Evolutionary conservation across 2,329 filamentous ascomycete species (phyloP).

Genomic region (Aspergillus transmontanensis): DNA sequence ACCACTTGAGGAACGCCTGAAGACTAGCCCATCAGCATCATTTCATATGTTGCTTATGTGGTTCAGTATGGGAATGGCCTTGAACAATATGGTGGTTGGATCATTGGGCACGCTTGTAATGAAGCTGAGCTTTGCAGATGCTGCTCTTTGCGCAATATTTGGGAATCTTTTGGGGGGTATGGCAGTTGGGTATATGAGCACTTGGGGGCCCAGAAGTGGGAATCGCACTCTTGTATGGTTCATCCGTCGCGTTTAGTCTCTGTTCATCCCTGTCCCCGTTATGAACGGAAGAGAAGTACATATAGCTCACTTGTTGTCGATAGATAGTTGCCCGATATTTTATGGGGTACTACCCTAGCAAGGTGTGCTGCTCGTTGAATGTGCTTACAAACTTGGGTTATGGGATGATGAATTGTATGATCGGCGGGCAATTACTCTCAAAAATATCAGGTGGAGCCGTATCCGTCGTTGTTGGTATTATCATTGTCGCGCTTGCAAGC

Average conservation of each 20-base stretch:
- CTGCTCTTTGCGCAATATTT: slow-evolving; percentile 41
- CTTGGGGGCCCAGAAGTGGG: slow-evolving; percentile 45
- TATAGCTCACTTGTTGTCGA: slow-evolving; percentile 13
- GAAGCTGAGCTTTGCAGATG: slow-evolving; percentile 44
- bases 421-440: slow-evolving; percentile 50
- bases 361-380: slow-evolving; percentile 43
- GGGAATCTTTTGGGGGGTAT: slow-evolving; percentile 37
- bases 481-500: slow-evolving; percentile 39
- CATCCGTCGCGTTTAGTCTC: not conserved
- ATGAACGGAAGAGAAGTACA: not conserved
- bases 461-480: slow-evolving; percentile 42
- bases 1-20: slow-evolving; percentile 30
- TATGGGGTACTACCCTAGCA: slow-evolving; percentile 48
- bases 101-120: slow-evolving; percentile 46
- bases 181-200: slow-evolving; percentile 45
- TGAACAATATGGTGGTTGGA: slow-evolving; percentile 46
- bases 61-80: slow-evolving; percentile 44
- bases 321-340: slow-evolving; percentile 46
- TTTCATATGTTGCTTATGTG: slow-evolving; percentile 40
- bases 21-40: slow-evolving; percentile 25
- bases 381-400: slow-evolving; percentile 48
- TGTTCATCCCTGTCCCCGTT: not conserved
- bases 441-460: slow-evolving; percentile 41
- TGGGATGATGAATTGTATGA: slow-evolving; percentile 45
- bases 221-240: slow-evolving; percentile 44